Evolutionary conservation across 352 stramenopile species (phyloP), one percentile per base, ranked within the genome.

Genomic region (Thraustochytrium sp.): DNA sequence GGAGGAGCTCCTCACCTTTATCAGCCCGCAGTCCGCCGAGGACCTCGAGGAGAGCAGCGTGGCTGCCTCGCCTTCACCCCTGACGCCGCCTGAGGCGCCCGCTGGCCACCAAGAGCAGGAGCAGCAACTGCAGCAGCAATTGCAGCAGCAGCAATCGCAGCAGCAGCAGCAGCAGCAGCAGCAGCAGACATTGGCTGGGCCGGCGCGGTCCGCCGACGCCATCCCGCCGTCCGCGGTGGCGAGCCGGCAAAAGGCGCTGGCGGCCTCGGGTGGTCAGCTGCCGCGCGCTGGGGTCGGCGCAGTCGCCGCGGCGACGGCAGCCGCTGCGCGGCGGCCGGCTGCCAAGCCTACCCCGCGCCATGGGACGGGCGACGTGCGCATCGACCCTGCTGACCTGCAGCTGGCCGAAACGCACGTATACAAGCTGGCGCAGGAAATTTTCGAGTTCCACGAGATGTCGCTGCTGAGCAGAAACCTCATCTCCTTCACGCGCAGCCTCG

Each of bases 401-500:
- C 88, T 91, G 65, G 89, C 93, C 48, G 91, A 94, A 85, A 89
- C 92, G 65, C 92, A 89, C 82, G 77, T 94, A 23, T 93, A 93
- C 59, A 88, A 90, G 13, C 87, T 92, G 18, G 65, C 93, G 31
- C 88, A 91, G 73, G 91, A 94, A 72, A 84, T 93, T 46, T 94
- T 94, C 59, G 91, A 94, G 85, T 92, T 94, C 59, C 90, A 94
- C 77, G 91, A 90, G 46, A 91, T 94, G n/a, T 88, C 90, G 34
- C 84, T 94, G 72, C 85, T 94, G 76, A 89, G 90, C 4, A 89
- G 91, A 18, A 90, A 94, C n/a, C 87, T 94, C n/a, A 93, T 94
- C 77, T 87, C 87, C 9, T 91, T 94, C 88, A 92, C 87, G 40
- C 90, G 90, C 36, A 93, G 89, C 59, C 92, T 94, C 55, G 90